Percentiles rank a stretch among this genome's conserved stretches.
Conservation (phyloP, 2,329 filamentous ascomycete genomes). For the Exophiala calicioides region DNA sequence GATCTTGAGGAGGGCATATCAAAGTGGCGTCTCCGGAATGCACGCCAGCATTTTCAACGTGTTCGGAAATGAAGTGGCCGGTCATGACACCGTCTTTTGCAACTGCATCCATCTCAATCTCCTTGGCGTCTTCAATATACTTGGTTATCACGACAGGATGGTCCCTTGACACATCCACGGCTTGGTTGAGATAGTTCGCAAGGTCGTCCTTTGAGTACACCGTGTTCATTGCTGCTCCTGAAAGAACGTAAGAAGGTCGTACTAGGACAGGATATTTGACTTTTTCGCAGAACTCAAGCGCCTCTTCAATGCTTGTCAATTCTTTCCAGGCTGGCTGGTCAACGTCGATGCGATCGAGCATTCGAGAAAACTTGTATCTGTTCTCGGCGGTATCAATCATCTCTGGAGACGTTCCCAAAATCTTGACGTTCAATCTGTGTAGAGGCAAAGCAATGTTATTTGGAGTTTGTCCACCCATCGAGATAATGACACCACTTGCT, state of each 20-base stretch:
- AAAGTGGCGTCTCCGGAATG: conserved; percentile 97
- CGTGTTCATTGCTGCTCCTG: conserved; percentile 98
- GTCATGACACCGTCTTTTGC: conserved; percentile 86
- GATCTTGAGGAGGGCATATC: conserved; percentile 90
- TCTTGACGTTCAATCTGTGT: conserved; percentile 84
- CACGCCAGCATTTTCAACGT: conserved; percentile 97
- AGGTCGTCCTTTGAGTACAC: conserved; percentile 95
- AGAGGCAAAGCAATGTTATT: conserved; percentile 96
- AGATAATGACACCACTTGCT: conserved; percentile 81
- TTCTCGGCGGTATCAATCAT: conserved; percentile 99
- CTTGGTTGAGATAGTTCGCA: conserved; percentile 83
- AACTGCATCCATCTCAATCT: conserved; percentile 99
- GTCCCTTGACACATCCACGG: conserved; percentile 87
- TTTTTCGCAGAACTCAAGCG: conserved; percentile 79
- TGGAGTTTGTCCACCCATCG: conserved; percentile 95
- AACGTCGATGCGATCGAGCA: conserved; percentile 91
- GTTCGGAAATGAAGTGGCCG: conserved; percentile 96
- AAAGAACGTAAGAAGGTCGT: conserved; percentile 92
- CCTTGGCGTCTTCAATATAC: conserved; percentile 98
- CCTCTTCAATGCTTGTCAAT: conserved; percentile 90
- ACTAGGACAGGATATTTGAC: conserved; percentile 94
- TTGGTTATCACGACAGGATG: conserved; percentile 98
- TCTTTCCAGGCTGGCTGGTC: conserved; percentile 99
- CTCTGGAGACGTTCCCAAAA: conserved; percentile 92
- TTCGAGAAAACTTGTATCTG: conserved; percentile 96